Conservation (phyloP, 164 flowering plant genomes). For the Annona squamosa region DNA sequence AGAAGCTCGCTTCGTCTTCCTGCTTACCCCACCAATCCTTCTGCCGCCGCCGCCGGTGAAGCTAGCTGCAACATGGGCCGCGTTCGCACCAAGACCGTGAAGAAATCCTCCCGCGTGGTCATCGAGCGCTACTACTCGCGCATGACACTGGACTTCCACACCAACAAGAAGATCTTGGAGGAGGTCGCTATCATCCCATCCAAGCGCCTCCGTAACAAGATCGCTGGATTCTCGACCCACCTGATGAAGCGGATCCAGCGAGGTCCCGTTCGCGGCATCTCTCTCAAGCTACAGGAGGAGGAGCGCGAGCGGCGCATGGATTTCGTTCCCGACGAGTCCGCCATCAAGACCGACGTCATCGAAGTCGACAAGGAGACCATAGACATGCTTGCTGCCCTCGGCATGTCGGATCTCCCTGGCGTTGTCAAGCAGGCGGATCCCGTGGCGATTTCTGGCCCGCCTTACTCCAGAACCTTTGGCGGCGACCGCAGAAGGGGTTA, state of each 20-base stretch:
- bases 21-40: not conserved
- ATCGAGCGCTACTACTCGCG: conserved; percentile 69
- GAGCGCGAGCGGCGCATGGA: conserved; percentile 83
- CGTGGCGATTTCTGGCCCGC: not conserved
- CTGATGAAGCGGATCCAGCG: conserved; percentile 74
- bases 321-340: conserved; percentile 72
- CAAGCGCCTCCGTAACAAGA: conserved; percentile 75
- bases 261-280: conserved; percentile 69
- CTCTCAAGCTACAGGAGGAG: conserved; percentile 67
- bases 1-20: not conserved
- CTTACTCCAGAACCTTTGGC: not conserved
- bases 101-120: conserved; percentile 68
- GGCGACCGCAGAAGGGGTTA: not conserved
- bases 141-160: conserved; percentile 77
- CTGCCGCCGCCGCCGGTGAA: not conserved
- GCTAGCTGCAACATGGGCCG: conserved; percentile 43
- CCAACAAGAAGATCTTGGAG: conserved; percentile 69
- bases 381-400: conserved; percentile 65
- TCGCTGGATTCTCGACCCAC: conserved; percentile 73
- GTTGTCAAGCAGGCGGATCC: conserved; percentile 37
- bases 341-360: conserved; percentile 45
- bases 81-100: conserved; percentile 73
- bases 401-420: conserved; percentile 67
- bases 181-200: conserved; percentile 73
- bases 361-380: conserved; percentile 72